A percentile compares a stretch with the other conserved stretches of the same genome.
Conservation (phyloP, 331 rosid species). For the Malus hybrid region DNA sequence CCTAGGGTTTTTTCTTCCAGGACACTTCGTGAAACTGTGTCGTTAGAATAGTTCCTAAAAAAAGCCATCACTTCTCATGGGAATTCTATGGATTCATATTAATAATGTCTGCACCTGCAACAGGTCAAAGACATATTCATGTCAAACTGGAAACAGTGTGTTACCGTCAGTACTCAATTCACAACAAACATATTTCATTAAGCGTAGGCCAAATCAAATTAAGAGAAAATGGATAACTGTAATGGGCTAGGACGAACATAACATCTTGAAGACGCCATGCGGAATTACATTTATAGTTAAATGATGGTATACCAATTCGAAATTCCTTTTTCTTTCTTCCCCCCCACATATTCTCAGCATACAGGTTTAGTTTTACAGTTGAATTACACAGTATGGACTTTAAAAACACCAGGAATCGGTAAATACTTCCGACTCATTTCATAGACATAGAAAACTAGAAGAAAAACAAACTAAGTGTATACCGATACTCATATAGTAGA, state of each 20-base stretch:
- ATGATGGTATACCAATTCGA: conserved; percentile 1
- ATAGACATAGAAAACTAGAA: not conserved
- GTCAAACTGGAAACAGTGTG: not conserved
- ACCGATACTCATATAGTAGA: conserved; percentile 5
- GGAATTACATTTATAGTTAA: not conserved
- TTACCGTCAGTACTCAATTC: not conserved
- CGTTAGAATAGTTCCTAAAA: conserved; percentile 67
- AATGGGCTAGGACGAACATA: not conserved
- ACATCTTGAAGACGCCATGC: not conserved
- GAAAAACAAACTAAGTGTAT: not conserved
- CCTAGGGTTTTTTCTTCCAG: conserved; percentile 63
- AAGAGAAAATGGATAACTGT: not conserved
- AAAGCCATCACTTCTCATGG: conserved; percentile 69
- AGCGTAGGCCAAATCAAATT: not conserved
- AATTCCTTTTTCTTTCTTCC: conserved; percentile 1
- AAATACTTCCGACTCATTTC: conserved; percentile 22
- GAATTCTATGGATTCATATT: conserved; percentile 25
- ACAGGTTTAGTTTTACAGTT: not conserved
- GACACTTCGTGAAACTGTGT: conserved; percentile 59
- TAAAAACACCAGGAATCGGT: not conserved
- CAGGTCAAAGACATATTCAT: not conserved
- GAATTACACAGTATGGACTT: conserved; percentile 6
- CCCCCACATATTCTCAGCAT: conserved; percentile 6
- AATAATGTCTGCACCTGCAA: conserved; percentile 23
- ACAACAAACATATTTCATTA: not conserved